These are phyloP conservation scores for Alternaria longipes DNA, from an alignment of 2,329 filamentous ascomycete genomes.

Conservation along the genomic window DNA sequence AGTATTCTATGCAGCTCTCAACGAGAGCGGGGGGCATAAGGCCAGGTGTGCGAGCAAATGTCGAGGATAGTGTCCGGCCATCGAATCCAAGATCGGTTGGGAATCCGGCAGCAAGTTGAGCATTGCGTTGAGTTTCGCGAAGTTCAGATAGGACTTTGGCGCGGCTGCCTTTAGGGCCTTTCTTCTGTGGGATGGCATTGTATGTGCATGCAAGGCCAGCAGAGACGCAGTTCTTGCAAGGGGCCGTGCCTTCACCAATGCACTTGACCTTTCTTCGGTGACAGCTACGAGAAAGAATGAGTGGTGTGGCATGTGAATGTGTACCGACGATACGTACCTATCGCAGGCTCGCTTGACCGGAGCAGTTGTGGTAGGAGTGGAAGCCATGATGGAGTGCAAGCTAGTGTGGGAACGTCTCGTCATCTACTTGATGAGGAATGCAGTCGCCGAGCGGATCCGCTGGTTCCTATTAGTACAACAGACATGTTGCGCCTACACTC, in stretches of 20 bases:
- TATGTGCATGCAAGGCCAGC: slow-evolving; percentile 70
- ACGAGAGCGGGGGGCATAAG: slow-evolving; percentile 62
- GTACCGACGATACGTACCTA: slow-evolving; percentile 43
- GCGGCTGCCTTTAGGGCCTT: slow-evolving; percentile 69
- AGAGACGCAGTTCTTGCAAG: slow-evolving; percentile 69
- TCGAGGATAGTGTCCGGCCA: slow-evolving; percentile 53
- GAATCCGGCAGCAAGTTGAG: slow-evolving; percentile 55
- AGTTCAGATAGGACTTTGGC: slow-evolving; percentile 71
- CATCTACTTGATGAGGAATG: slow-evolving; percentile 32
- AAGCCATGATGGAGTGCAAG: slow-evolving; percentile 22
- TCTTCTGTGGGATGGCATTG: slow-evolving; percentile 71
- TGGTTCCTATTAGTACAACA: slow-evolving; percentile 36
- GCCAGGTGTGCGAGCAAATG: slow-evolving; percentile 58
- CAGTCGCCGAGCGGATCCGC: slow-evolving; percentile 34
- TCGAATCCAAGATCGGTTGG: slow-evolving; percentile 52
- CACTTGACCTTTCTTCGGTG: slow-evolving; percentile 62
- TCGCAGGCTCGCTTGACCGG: slow-evolving; percentile 55
- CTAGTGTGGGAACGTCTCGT: slow-evolving; percentile 9
- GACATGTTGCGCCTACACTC: slow-evolving; percentile 39
- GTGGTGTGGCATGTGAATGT: slow-evolving; percentile 15
- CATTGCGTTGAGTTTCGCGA: slow-evolving; percentile 60
- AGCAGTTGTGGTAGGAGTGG: slow-evolving; percentile 44
- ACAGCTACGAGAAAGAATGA: slow-evolving; percentile 45
- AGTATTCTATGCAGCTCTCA: slow-evolving; percentile 66
- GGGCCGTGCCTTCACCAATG: slow-evolving; percentile 59